Percentiles rank a stretch among this genome's conserved stretches.
These are phyloP conservation scores for Cocos nucifera DNA, from an alignment of 176 grass and related monocot species.

Conservation along the genomic window DNA sequence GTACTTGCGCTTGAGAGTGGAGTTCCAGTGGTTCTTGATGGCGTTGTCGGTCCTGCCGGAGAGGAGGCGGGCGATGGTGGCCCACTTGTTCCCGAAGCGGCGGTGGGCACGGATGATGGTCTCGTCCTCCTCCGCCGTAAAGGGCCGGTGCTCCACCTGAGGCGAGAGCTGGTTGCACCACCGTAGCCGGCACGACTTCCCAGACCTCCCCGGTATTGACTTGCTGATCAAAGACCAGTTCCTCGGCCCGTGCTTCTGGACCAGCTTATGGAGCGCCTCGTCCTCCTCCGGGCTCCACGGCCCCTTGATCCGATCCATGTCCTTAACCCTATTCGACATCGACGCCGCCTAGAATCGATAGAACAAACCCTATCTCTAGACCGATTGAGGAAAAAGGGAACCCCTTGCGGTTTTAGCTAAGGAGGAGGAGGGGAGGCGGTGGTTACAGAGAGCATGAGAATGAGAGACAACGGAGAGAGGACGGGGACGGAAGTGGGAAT, in stretches of 20 bases:
- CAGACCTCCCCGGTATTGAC: slow-evolving; percentile 62
- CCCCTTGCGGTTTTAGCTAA: not conserved
- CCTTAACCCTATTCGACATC: slow-evolving; percentile 7
- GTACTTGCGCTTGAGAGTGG: slow-evolving; percentile 75
- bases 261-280: slow-evolving; percentile 64
- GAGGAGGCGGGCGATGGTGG: slow-evolving; percentile 76
- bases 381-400: not conserved
- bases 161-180: slow-evolving; percentile 98
- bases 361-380: not conserved
- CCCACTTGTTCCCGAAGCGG: slow-evolving; percentile 86
- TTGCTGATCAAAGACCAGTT: slow-evolving; percentile 94
- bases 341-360: not conserved
- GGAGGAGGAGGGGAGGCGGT: not conserved
- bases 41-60: slow-evolving; percentile 91
- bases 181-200: slow-evolving; percentile 79
- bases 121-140: slow-evolving; percentile 75
- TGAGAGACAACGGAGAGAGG: not conserved
- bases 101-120: slow-evolving; percentile 78
- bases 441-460: not conserved
- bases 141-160: slow-evolving; percentile 85
- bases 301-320: slow-evolving; percentile 86
- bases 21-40: slow-evolving; percentile 99
- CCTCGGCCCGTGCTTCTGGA: slow-evolving; percentile 54
- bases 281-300: slow-evolving; percentile 98
- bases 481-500: not conserved